Evolutionary conservation across 768 basidiomycete genomes (phyloP), one percentile per base, ranked within the genome.

Genomic region (Pulveroboletus sp.): DNA sequence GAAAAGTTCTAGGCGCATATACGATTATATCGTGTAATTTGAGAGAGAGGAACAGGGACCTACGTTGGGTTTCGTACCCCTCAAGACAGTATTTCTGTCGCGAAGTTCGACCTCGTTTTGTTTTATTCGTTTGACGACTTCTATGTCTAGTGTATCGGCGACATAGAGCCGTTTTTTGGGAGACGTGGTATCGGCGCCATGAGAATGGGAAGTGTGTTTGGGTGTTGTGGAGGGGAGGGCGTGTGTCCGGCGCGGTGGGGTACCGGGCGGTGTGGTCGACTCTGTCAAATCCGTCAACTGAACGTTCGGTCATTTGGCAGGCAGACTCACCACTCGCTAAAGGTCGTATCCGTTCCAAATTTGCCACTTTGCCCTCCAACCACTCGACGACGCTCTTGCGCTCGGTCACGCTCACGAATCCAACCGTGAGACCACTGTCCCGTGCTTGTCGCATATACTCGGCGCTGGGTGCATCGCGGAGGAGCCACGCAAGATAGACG

Each of bases 361-460:
- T 61, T 0, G 52, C 47, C 2, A 59, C 51, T 29, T 71, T 75
- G 31, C 88, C 84, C 58, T 87, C 82, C 37, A 97, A 64, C 83
- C 88, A 97, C 43, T 94, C 93, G 31, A 90, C 81, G 0, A 95
- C 83, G 38, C 75, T 76, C 71, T 89, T 91, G 52, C 94, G 74
- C 69, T 97, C 94, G 3, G 91, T 90, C 29, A 92, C 82, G 56
- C 87, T 84, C 33, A 97, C 90, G 63, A 92, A 80, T 0, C 86
- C 85, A 33, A 82, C 77, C 2, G 80, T 74, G 25, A 93, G 69
- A 1, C 90, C 87, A 36, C 76, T 76, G 60, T 88, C 87, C 46
- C 90, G 75, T 2, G 86, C 85, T 58, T 88, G 84, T 62, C 85
- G 87, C 81, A 95, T 83, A 70, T 98, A 98, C 55, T 94, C 91